Evolutionary conservation across 495 filamentous ascomycete species (phyloP).

Genomic region (Amorphotheca resinae): DNA sequence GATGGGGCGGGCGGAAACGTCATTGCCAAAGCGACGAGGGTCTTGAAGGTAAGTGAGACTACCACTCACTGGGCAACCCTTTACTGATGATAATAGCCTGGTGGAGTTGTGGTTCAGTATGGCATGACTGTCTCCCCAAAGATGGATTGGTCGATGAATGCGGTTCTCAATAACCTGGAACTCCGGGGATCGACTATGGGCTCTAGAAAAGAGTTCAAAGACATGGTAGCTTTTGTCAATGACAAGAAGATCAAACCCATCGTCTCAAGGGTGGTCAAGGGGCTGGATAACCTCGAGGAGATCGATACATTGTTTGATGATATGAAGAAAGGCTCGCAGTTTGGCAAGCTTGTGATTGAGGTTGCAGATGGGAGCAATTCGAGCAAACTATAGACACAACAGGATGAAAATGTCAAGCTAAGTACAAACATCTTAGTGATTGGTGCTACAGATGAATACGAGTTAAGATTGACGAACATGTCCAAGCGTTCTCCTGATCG

Average conservation of each 20-base stretch:
- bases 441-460: no score
- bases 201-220: slow-evolving; percentile 57
- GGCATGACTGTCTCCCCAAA: slow-evolving; percentile 68
- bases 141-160: slow-evolving; percentile 58
- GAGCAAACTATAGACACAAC: slow-evolving; percentile 18
- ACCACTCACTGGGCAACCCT: not conserved
- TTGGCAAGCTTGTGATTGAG: slow-evolving; percentile 60
- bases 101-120: slow-evolving; percentile 57
- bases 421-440: no score
- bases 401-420: no score
- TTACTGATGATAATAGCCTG: slow-evolving; percentile 24
- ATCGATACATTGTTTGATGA: slow-evolving; percentile 63
- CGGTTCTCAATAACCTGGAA: slow-evolving; percentile 66
- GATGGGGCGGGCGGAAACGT: slow-evolving; percentile 71
- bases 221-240: slow-evolving; percentile 65
- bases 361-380: not conserved
- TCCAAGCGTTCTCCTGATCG: no score
- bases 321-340: slow-evolving; percentile 62
- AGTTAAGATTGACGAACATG: no score
- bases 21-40: slow-evolving; percentile 39
- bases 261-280: slow-evolving; percentile 44
- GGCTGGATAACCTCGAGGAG: slow-evolving; percentile 50
- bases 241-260: slow-evolving; percentile 51
- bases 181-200: slow-evolving; percentile 65
- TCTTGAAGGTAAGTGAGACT: slow-evolving; percentile 40